Evolutionary conservation across 2,329 filamentous ascomycete species (phyloP).

Genomic region (Acephala macrosclerotiorum): DNA sequence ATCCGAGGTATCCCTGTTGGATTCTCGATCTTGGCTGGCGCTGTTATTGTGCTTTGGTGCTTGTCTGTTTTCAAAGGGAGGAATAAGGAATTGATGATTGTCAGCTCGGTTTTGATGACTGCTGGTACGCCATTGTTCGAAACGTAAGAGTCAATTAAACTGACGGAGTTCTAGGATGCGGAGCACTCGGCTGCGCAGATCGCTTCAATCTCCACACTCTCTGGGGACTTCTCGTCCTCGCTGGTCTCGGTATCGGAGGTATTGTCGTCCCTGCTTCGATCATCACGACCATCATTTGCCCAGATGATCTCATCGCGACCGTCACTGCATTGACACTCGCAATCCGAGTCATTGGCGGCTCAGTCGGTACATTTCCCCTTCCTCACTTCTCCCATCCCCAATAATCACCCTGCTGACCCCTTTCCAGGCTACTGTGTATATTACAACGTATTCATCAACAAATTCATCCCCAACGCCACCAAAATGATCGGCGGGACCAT

Average conservation of each 20-base stretch:
- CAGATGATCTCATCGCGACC: slow-evolving; percentile 74
- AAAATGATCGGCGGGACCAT: slow-evolving; percentile 34
- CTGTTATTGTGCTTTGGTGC: slow-evolving; percentile 63
- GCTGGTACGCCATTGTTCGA: slow-evolving; percentile 62
- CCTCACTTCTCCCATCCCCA: background rate
- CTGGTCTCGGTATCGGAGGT: slow-evolving; percentile 70
- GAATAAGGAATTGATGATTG: slow-evolving; percentile 66
- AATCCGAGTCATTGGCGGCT: slow-evolving; percentile 73
- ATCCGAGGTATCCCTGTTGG: slow-evolving; percentile 70
- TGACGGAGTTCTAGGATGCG: slow-evolving; percentile 58
- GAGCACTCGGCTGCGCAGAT: slow-evolving; percentile 57
- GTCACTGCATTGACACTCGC: slow-evolving; percentile 72
- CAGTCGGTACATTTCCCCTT: slow-evolving; percentile 34
- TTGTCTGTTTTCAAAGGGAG: slow-evolving; percentile 64
- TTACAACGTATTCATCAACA: slow-evolving; percentile 32
- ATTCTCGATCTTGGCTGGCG: slow-evolving; percentile 68
- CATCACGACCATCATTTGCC: slow-evolving; percentile 73
- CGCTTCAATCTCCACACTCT: slow-evolving; percentile 60
- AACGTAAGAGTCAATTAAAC: slow-evolving; percentile 33
- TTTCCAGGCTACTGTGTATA: slow-evolving; percentile 16
- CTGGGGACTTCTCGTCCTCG: slow-evolving; percentile 65
- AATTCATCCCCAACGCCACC: slow-evolving; percentile 42
- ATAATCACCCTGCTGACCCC: background rate
- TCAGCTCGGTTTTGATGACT: slow-evolving; percentile 69
- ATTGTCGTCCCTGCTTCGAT: slow-evolving; percentile 74